phyloP scores from a whole-genome alignment of 2,329 filamentous ascomycete genomes.

The Aspergillus fumigatus region DNA sequence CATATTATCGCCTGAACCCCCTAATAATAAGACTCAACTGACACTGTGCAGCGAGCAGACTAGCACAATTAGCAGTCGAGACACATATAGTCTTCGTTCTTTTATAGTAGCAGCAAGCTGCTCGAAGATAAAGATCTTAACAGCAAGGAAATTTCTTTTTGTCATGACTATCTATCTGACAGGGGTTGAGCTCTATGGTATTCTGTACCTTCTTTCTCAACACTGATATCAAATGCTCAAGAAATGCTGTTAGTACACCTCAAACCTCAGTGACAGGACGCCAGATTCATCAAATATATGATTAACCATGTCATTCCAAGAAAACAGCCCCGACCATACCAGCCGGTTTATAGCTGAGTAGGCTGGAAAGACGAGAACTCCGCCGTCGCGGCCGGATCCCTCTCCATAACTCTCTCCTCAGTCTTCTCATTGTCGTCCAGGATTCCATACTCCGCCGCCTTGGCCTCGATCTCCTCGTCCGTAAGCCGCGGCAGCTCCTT shows the following conservation, averaged over 20 bases:
- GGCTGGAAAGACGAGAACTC: constrained; percentile 6
- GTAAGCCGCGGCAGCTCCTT: constrained; percentile 30
- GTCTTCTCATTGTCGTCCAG: constrained; percentile 3
- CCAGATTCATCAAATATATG: too few species aligned
- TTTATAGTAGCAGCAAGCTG: not conserved
- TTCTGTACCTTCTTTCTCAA: not conserved
- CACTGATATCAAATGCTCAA: too few species aligned
- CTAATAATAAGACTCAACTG: not conserved
- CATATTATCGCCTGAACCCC: not conserved
- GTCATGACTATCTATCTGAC: not conserved
- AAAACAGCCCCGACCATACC: not conserved
- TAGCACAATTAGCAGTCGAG: not conserved
- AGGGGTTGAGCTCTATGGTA: too few species aligned
- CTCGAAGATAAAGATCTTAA: not conserved
- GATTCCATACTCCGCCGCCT: constrained; percentile 19
- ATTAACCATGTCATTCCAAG: not conserved
- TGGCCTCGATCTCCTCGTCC: constrained; percentile 32
- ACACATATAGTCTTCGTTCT: not conserved
- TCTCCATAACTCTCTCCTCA: constrained; percentile 4
- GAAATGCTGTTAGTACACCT: too few species aligned
- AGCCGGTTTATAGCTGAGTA: not conserved
- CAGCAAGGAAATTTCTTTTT: not conserved
- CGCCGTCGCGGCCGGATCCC: constrained; percentile 1
- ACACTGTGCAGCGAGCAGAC: not conserved
- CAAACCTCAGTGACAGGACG: too few species aligned